Conservation (phyloP, 352 stramenopile genomes). For the Phytophthora idaei region DNA sequence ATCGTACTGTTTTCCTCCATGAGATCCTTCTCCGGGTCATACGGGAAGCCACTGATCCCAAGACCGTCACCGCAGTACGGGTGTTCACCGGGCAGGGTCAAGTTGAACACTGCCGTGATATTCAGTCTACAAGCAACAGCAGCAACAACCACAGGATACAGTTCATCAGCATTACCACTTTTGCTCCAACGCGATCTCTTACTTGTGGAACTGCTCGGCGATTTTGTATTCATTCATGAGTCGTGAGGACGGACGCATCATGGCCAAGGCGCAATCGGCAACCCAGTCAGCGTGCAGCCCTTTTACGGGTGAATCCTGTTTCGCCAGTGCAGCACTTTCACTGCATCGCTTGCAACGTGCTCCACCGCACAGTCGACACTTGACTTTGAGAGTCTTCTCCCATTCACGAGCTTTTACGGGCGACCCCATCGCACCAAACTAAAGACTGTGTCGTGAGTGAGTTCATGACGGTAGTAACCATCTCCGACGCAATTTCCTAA, state of each 20-base stretch:
- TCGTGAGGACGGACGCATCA: conserved; percentile 87
- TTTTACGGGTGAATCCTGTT: conserved; percentile 73
- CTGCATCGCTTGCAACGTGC: conserved; percentile 88
- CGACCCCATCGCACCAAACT: conserved; percentile 51
- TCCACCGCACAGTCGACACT: conserved; percentile 87
- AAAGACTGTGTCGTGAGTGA: conserved; percentile 1
- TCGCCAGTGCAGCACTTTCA: conserved; percentile 72
- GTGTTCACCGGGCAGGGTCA: conserved; percentile 92
- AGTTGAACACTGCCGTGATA: conserved; percentile 90
- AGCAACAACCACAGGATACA: background rate
- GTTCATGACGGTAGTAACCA: background rate
- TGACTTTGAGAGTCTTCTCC: conserved; percentile 84
- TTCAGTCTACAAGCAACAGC: conserved; percentile 46
- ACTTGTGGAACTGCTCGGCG: conserved; percentile 83
- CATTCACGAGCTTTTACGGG: conserved; percentile 81
- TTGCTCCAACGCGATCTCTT: background rate
- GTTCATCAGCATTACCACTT: conserved; percentile 1
- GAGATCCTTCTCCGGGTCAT: conserved; percentile 87
- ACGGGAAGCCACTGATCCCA: conserved; percentile 80
- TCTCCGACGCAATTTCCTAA: conserved; percentile 6
- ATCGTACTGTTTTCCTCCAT: conserved; percentile 87
- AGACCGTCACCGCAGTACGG: conserved; percentile 90
- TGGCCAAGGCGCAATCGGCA: conserved; percentile 84
- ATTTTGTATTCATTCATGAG: conserved; percentile 87
- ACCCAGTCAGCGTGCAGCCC: conserved; percentile 90